A percentile compares a stretch with the other conserved stretches of the same genome.
phyloP scores from a whole-genome alignment of 2,329 filamentous ascomycete species.

The Graphium sp. region DNA sequence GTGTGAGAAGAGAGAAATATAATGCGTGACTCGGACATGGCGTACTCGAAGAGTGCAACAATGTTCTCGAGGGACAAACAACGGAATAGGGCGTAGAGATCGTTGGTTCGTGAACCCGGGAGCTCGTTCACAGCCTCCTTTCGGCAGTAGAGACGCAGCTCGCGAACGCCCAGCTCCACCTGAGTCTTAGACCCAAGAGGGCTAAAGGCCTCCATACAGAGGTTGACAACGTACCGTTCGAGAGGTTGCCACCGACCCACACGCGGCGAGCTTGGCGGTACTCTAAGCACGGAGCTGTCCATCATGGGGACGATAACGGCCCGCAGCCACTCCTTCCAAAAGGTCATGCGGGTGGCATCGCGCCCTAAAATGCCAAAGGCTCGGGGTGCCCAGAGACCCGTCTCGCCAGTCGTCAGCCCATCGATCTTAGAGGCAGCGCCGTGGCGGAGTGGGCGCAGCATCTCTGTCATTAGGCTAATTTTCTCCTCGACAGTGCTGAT shows the following conservation, averaged over 20 bases:
- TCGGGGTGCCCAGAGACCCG: slow-evolving; percentile 85
- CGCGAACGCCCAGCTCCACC: slow-evolving; percentile 78
- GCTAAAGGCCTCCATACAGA: slow-evolving; percentile 88
- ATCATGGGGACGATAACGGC: slow-evolving; percentile 93
- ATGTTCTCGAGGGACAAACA: slow-evolving; percentile 85
- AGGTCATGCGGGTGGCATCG: slow-evolving; percentile 66
- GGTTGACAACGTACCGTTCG: slow-evolving; percentile 90
- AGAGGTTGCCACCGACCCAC: slow-evolving; percentile 92
- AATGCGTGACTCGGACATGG: slow-evolving; percentile 82
- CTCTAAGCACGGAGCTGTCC: slow-evolving; percentile 64
- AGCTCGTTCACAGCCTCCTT: slow-evolving; percentile 90
- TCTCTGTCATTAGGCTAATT: slow-evolving; percentile 90
- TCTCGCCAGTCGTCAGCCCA: slow-evolving; percentile 86
- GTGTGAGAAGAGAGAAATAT: slow-evolving; percentile 93
- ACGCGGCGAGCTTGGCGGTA: slow-evolving; percentile 77
- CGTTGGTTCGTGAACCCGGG: slow-evolving; percentile 76
- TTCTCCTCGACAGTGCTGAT: slow-evolving; percentile 96
- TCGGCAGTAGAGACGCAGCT: slow-evolving; percentile 79
- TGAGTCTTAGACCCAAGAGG: slow-evolving; percentile 90
- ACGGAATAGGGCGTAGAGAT: slow-evolving; percentile 85
- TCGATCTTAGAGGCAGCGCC: slow-evolving; percentile 95
- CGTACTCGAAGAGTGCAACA: slow-evolving; percentile 82
- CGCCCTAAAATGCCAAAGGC: slow-evolving; percentile 85
- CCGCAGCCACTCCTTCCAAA: slow-evolving; percentile 98
- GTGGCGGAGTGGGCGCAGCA: slow-evolving; percentile 80